Base-by-base conservation (phyloP, 2,329 filamentous ascomycete genomes). In the Botrytis squamosa region DNA sequence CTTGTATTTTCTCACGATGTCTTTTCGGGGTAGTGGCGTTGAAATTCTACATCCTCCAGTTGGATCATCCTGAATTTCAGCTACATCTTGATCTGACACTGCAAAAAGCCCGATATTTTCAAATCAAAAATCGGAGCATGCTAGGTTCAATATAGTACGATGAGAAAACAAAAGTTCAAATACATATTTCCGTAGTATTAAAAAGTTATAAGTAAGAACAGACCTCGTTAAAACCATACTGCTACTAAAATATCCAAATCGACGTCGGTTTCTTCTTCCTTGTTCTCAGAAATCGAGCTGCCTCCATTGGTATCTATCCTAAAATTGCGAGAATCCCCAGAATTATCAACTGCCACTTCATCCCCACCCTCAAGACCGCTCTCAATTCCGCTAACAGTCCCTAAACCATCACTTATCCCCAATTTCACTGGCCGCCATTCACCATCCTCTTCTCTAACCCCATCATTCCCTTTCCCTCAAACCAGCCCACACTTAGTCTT, bases 191-290 rank as follows among this genome's bases (percentile, higher is more conserved):
- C 20, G 36, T 42, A 55, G n/a, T 69, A 69, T 57, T 57, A 44
- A 69, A 68, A 57, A 25, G 49, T 38, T 69, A 57, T 57, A 42
- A 69, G 8, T 25, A 42, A 20, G 29, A 68, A 69, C n/a, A 69
- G 49, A 57, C 40, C 49, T 7, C 20, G 55, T 72, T 33, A 60
- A 59, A 65, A 62, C 68, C 65, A 73, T 40, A 75, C 63, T 18
- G 57, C 74, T 33, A 73, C 36, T 44, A 74, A 70, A 62, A 64
- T 57, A 62, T 74, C 74, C 64, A 68, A 52, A 63, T 59, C 66
- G 2, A 59, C 55, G 10, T 52, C 67, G 36, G n/a, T 46, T 60
- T 49, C 71, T 33, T 55, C 22, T 46, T 52, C 64, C 18, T 70
- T 46, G 5, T 12, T 25, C 4, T 57, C 49, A 12, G 40, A 10